Evolutionary conservation across 2,329 filamentous ascomycete genomes (phyloP), one percentile per base, ranked within the genome.

Genomic region (Macrophomina tecta): DNA sequence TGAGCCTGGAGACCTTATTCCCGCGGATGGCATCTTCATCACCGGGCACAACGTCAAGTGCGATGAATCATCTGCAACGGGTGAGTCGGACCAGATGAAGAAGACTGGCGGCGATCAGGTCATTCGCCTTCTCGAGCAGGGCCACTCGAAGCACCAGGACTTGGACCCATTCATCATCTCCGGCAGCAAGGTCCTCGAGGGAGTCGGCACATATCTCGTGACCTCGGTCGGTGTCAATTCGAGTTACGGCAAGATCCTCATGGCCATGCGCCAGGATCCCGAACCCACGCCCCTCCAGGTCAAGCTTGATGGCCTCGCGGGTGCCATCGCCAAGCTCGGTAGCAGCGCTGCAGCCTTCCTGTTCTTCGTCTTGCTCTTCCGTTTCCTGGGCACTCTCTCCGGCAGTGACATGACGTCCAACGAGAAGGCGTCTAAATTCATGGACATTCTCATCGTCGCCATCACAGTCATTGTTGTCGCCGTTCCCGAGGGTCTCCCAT

Each of bases 51-150:
- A 86, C 48, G 78, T 91, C 68, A 89, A 89, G 75, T 92, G 89
- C 72, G 90, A 92, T 71, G 90, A 92, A 73, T 91, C 89, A 2
- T 91, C 89, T 11, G 88, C 89, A 1, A 92, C 90, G 12, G 90
- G 90, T 70, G 90, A 92, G 77, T 91, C 89, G 0, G 90, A 92
- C 71, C 84, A 89, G 61, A 85, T 91, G 76, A 89, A 87, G 77
- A 92, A 92, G 79, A 87, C 84, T 0, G 58, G 30, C 30, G 58
- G 58, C 16, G 58, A 49, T 7, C 58, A 62, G 32, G 58, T 62
- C 8, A 38, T 49, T 12, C 58, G 58, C 11, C 76, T 81, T 5
- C 89, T 85, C 12, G 82, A 87, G 18, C 81, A 83, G 8, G 83
- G 86, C 5, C 71, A 74, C 16, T 82, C 79, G 1, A 73, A 73